Percentiles rank a stretch among this genome's conserved stretches.
Evolutionary conservation across 805 yeast species (phyloP).

Genomic region (Yarrowia divulgata): DNA sequence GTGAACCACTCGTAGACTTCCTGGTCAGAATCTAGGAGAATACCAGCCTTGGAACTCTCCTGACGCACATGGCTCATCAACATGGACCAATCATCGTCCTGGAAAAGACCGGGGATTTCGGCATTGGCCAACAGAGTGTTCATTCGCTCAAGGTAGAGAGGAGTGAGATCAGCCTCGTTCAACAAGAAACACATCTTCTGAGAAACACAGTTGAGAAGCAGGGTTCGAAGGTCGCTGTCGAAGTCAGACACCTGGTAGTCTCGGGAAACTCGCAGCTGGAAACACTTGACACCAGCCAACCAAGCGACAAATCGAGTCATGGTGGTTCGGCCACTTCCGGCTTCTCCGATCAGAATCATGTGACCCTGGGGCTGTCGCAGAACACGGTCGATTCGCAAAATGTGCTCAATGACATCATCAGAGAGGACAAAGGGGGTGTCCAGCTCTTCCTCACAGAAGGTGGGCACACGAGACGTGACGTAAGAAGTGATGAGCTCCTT

Average conservation of each 20-base stretch:
- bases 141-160: slow-evolving; percentile 88
- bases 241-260: slow-evolving; percentile 68
- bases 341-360: slow-evolving; percentile 80
- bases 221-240: slow-evolving; percentile 64
- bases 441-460: slow-evolving; percentile 80
- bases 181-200: slow-evolving; percentile 70
- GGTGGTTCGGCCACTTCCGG: slow-evolving; percentile 80
- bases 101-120: slow-evolving; percentile 88
- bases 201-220: slow-evolving; percentile 60
- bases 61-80: slow-evolving; percentile 64
- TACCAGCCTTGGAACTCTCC: slow-evolving; percentile 65
- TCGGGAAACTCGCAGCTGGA: slow-evolving; percentile 64
- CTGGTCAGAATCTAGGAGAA: slow-evolving; percentile 67
- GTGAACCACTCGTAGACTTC: slow-evolving; percentile 81
- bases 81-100: slow-evolving; percentile 67
- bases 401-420: slow-evolving; percentile 75
- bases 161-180: slow-evolving; percentile 79
- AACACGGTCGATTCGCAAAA: slow-evolving; percentile 80
- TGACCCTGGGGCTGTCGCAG: slow-evolving; percentile 89
- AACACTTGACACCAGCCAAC: slow-evolving; percentile 77
- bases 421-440: slow-evolving; percentile 67
- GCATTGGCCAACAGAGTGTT: slow-evolving; percentile 92
- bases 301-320: slow-evolving; percentile 84
- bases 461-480: slow-evolving; percentile 66
- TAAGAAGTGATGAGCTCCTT: slow-evolving; percentile 59